Conservation (phyloP, 345 rosid genomes). For the Raphanus sativus region DNA sequence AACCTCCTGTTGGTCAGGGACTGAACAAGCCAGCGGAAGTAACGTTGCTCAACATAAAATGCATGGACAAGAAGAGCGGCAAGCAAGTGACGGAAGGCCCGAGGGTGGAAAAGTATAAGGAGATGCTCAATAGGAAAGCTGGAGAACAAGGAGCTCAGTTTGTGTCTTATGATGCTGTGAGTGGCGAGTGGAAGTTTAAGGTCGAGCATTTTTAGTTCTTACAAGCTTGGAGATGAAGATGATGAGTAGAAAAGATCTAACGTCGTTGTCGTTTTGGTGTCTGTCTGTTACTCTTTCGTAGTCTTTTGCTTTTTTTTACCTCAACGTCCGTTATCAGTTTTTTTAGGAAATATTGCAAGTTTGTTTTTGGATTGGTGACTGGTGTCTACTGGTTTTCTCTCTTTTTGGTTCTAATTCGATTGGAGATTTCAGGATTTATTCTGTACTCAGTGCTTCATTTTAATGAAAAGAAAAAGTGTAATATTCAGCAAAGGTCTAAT, state of each 20-base stretch:
- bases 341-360: neutral
- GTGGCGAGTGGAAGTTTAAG: slow-evolving; percentile 91
- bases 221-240: slow-evolving; percentile 58
- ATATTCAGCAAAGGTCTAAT: neutral
- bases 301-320: neutral
- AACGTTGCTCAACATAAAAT: slow-evolving; percentile 89
- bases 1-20: slow-evolving; percentile 91
- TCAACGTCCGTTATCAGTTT: neutral
- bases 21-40: slow-evolving; percentile 93
- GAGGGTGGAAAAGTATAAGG: slow-evolving; percentile 69
- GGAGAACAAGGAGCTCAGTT: slow-evolving; percentile 90
- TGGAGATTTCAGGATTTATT: neutral
- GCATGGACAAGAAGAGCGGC: slow-evolving; percentile 75
- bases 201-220: slow-evolving; percentile 76
- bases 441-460: neutral
- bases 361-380: neutral
- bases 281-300: neutral
- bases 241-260: slow-evolving; percentile 27
- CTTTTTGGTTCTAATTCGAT: neutral
- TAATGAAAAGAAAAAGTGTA: neutral
- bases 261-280: neutral
- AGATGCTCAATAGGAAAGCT: slow-evolving; percentile 82
- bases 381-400: neutral
- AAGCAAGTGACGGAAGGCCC: slow-evolving; percentile 68
- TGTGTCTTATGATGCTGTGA: slow-evolving; percentile 70